Percentiles rank a stretch among this genome's conserved stretches.
Conservation (phyloP, 768 basidiomycete species). For the Bullera alba region DNA sequence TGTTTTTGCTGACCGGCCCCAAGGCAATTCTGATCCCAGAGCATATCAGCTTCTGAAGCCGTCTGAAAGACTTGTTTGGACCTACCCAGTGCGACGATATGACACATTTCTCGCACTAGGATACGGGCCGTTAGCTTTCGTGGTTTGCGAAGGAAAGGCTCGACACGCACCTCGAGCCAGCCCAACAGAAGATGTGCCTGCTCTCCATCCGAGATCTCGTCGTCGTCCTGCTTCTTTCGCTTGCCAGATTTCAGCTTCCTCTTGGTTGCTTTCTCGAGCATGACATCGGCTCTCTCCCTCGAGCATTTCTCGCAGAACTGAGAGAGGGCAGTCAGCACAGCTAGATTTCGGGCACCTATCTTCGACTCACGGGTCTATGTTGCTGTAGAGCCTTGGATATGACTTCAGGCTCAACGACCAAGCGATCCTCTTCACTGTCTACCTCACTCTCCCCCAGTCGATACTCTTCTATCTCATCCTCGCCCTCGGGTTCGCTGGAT, state of each 20-base stretch:
- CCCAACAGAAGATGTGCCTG: slow-evolving; percentile 21
- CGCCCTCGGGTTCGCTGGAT: no score
- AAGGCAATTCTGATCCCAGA: slow-evolving; percentile 23
- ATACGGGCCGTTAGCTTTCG: background rate
- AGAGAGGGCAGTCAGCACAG: no score
- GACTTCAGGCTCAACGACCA: no score
- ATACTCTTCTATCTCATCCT: no score
- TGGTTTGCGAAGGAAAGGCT: background rate
- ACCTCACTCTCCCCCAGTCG: no score
- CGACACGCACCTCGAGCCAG: slow-evolving; percentile 30
- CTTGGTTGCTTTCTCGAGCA: slow-evolving; percentile 14
- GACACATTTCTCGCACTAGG: slow-evolving; percentile 24
- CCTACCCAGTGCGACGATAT: slow-evolving; percentile 33
- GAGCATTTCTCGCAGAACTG: slow-evolving; percentile 34
- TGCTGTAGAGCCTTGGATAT: no score
- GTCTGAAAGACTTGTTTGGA: background rate
- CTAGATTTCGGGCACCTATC: no score
- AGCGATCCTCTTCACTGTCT: no score
- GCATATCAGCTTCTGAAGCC: background rate
- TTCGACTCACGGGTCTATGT: no score
- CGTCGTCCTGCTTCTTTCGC: slow-evolving; percentile 18
- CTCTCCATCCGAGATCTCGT: slow-evolving; percentile 27
- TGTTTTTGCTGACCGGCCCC: slow-evolving; percentile 13
- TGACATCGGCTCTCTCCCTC: slow-evolving; percentile 23
- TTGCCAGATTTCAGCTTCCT: slow-evolving; percentile 14